Percentiles rank a stretch among this genome's conserved stretches.
phyloP scores from a whole-genome alignment of 176 grass and related monocot genomes.

The Poa annua region DNA sequence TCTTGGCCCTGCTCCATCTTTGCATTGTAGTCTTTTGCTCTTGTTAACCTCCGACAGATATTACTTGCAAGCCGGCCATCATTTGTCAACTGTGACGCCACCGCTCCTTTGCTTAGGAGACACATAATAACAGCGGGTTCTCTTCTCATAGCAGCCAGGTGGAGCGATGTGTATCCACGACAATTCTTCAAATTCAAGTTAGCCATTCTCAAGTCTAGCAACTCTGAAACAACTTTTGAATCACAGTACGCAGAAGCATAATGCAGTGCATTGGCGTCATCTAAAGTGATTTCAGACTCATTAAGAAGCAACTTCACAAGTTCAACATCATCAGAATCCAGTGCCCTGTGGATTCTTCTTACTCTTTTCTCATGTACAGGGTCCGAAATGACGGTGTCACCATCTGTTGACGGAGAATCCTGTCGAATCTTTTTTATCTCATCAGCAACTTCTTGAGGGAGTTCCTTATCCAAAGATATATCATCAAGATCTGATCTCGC shows the following conservation, averaged over 20 bases:
- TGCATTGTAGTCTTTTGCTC: conserved; percentile 72
- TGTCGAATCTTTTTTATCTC: conserved; percentile 63
- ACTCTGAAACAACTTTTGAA: conserved; percentile 82
- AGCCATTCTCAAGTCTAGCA: conserved; percentile 65
- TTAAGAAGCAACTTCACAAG: conserved; percentile 95
- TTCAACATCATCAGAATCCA: conserved; percentile 96
- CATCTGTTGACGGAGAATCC: conserved; percentile 50
- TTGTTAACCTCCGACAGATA: conserved; percentile 86
- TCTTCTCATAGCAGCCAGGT: conserved; percentile 96
- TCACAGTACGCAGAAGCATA: conserved; percentile 95
- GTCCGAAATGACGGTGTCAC: conserved; percentile 38
- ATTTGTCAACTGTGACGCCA: conserved; percentile 61
- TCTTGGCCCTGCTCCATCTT: conserved; percentile 77
- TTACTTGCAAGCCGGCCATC: conserved; percentile 73
- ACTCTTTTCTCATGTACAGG: conserved; percentile 80
- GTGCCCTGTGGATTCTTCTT: conserved; percentile 78
- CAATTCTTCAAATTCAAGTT: conserved; percentile 92
- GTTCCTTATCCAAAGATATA: conserved; percentile 81
- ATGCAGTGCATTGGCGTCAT: conserved; percentile 89
- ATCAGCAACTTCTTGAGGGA: conserved; percentile 59
- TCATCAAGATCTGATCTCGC: conserved; percentile 83
- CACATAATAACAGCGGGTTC: conserved; percentile 84
- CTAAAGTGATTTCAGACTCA: conserved; percentile 88
- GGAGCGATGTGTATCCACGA: conserved; percentile 80
- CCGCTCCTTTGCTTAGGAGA: conserved; percentile 79